Conservation (phyloP, 805 yeast species). For the Metschnikowia colocasiae region DNA sequence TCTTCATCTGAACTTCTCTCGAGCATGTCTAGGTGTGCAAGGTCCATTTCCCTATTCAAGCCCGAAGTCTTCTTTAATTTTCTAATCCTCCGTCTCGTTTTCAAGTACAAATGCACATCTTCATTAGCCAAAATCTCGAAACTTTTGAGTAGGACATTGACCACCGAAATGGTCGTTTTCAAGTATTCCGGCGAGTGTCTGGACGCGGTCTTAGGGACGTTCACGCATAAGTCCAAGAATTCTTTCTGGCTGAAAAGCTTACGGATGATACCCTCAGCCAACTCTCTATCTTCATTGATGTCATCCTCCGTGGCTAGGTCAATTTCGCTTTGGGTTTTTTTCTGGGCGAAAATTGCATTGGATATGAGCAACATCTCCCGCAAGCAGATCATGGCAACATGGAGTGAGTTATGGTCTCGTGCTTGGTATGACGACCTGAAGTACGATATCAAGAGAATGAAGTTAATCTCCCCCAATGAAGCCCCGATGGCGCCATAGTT, state of each 20-base stretch:
- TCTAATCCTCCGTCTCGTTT: conserved; percentile 39
- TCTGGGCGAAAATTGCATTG: conserved; percentile 38
- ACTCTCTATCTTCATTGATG: conserved; percentile 46
- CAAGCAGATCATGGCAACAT: conserved; percentile 66
- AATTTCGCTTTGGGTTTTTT: conserved; percentile 14
- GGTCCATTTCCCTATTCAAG: conserved; percentile 18
- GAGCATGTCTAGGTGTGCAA: conserved; percentile 17
- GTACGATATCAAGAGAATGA: conserved; percentile 48
- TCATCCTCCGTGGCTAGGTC: conserved; percentile 25
- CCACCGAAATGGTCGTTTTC: conserved; percentile 57
- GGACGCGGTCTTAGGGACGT: conserved; percentile 59
- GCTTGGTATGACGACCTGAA: conserved; percentile 41
- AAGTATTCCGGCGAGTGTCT: conserved; percentile 62
- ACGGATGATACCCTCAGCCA: conserved; percentile 57
- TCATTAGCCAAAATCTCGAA: conserved; percentile 64
- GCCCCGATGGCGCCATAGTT: conserved; percentile 48
- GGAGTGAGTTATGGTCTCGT: conserved; percentile 57
- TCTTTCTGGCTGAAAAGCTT: conserved; percentile 67
- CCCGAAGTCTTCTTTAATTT: conserved; percentile 26
- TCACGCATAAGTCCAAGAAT: conserved; percentile 52
- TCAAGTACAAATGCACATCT: conserved; percentile 48
- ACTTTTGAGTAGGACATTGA: conserved; percentile 61
- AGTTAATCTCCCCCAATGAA: conserved; percentile 58
- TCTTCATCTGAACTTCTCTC: conserved; percentile 25
- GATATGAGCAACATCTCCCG: conserved; percentile 55